phyloP scores from a whole-genome alignment of 169 alveolate species.

The Eimeria mitis region DNA sequence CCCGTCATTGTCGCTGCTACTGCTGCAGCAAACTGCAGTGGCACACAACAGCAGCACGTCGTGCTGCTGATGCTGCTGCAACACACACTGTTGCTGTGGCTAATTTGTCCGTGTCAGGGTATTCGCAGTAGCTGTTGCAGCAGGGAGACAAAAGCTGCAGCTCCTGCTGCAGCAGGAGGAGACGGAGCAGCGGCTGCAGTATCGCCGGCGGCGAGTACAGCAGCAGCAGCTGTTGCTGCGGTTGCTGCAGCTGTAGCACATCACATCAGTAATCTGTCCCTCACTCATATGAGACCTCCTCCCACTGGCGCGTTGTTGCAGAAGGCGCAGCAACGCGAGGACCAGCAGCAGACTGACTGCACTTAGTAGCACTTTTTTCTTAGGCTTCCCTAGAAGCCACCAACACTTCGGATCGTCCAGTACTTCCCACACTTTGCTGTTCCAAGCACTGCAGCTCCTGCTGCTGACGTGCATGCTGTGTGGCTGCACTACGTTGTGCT shows the following conservation, averaged over 20 bases:
- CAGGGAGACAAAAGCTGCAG: constrained; percentile 31
- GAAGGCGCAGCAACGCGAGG: constrained; percentile 37
- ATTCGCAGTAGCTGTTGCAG: constrained; percentile 58
- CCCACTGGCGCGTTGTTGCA: constrained; percentile 12
- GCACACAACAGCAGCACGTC: constrained; percentile 64
- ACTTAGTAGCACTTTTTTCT: constrained; percentile 63
- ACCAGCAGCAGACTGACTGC: constrained; percentile 57
- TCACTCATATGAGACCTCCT: constrained; percentile 3
- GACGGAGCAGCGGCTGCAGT: constrained; percentile 59
- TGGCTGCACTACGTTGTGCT: not conserved
- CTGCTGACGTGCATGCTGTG: not conserved
- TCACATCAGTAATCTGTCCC: not conserved
- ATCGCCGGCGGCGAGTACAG: constrained; percentile 76
- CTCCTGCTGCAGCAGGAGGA: constrained; percentile 34
- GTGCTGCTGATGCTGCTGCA: constrained; percentile 76
- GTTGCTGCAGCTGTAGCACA: constrained; percentile 22
- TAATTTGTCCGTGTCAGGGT: constrained; percentile 62
- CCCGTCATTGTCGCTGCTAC: constrained; percentile 40
- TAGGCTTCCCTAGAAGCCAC: constrained; percentile 80
- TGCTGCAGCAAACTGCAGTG: constrained; percentile 24
- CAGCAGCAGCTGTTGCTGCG: constrained; percentile 60
- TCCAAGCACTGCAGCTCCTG: not conserved
- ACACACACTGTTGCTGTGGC: constrained; percentile 30
- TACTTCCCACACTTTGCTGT: not conserved
- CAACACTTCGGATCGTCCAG: constrained; percentile 1